Percentiles rank a stretch among this genome's conserved stretches.
Evolutionary conservation across 2,329 filamentous ascomycete species (phyloP).

Genomic region (Hirsutella thompsonii): DNA sequence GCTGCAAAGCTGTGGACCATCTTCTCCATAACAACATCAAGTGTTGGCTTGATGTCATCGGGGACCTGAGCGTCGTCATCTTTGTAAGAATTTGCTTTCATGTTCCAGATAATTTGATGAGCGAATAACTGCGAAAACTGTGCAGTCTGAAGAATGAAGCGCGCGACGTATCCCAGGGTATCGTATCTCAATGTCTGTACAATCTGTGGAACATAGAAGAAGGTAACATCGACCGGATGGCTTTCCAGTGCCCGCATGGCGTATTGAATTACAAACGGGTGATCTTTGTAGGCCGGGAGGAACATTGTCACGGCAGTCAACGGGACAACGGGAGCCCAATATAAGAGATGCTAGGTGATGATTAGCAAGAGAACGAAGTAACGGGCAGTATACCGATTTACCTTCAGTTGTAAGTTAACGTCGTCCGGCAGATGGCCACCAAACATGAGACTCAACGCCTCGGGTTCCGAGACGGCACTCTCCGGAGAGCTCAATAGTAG

Average conservation of each 20-base stretch:
- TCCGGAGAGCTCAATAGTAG: conserved; percentile 73
- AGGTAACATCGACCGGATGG: conserved; percentile 91
- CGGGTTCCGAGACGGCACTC: conserved; percentile 67
- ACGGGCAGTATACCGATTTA: conserved; percentile 18
- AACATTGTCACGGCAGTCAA: conserved; percentile 91
- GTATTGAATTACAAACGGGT: conserved; percentile 91
- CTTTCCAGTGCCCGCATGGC: conserved; percentile 90
- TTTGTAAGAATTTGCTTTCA: conserved; percentile 98
- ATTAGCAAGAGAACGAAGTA: conserved; percentile 6
- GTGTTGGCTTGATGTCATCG: conserved; percentile 81
- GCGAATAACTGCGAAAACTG: conserved; percentile 97
- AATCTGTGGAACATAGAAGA: conserved; percentile 98
- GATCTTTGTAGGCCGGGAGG: conserved; percentile 76
- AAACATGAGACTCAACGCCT: conserved; percentile 72
- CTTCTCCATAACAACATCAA: conserved; percentile 79
- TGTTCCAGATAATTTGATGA: conserved; percentile 99
- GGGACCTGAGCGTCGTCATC: conserved; percentile 87
- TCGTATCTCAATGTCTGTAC: conserved; percentile 93
- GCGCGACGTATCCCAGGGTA: conserved; percentile 81
- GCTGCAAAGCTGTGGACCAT: conserved; percentile 72
- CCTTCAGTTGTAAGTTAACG: conserved; percentile 69
- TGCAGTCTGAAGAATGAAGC: conserved; percentile 93
- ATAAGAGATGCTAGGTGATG: conserved; percentile 60
- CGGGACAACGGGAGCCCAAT: conserved; percentile 86
- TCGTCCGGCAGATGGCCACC: conserved; percentile 65